phyloP scores from a whole-genome alignment of 2,329 filamentous ascomycete genomes.

The Sporothrix schenckii region DNA sequence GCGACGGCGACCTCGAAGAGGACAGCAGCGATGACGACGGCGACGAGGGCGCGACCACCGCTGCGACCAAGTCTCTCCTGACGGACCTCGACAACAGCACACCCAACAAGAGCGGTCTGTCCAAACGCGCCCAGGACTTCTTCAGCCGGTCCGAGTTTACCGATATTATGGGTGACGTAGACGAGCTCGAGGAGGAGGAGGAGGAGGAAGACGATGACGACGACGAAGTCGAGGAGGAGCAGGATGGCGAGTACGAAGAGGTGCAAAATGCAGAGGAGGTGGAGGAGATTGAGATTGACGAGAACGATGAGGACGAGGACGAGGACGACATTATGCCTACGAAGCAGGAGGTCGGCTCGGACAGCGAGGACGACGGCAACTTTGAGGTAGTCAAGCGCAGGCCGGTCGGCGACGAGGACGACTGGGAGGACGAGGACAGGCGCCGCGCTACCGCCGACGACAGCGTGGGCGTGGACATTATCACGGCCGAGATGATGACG shows the following conservation, averaged over 20 bases:
- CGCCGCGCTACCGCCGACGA: conserved; percentile 61
- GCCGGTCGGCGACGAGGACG: conserved; percentile 43
- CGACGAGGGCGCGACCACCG: conserved; percentile 52
- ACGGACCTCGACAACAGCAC: conserved; percentile 63
- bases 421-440: conserved; percentile 69
- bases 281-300: conserved; percentile 22
- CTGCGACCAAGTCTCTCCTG: conserved; percentile 51
- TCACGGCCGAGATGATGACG: conserved; percentile 99
- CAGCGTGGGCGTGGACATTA: conserved; percentile 81
- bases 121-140: conserved; percentile 81
- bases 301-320: conserved; percentile 22
- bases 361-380: conserved; percentile 43
- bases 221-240: conserved; percentile 50
- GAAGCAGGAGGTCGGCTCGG: conserved; percentile 36
- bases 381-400: conserved; percentile 64
- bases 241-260: conserved; percentile 30
- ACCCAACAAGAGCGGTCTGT: conserved; percentile 64
- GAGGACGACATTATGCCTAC: conserved; percentile 14
- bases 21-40: conserved; percentile 63
- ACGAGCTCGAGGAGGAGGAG: conserved; percentile 49
- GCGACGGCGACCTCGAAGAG: conserved; percentile 57
- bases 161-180: conserved; percentile 69
- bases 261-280: conserved; percentile 21
- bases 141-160: conserved; percentile 96
- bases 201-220: conserved; percentile 46